These are phyloP conservation scores for Gymnopus androsaceus DNA, from an alignment of 1,284 basidiomycete species.

Conservation along the genomic window DNA sequence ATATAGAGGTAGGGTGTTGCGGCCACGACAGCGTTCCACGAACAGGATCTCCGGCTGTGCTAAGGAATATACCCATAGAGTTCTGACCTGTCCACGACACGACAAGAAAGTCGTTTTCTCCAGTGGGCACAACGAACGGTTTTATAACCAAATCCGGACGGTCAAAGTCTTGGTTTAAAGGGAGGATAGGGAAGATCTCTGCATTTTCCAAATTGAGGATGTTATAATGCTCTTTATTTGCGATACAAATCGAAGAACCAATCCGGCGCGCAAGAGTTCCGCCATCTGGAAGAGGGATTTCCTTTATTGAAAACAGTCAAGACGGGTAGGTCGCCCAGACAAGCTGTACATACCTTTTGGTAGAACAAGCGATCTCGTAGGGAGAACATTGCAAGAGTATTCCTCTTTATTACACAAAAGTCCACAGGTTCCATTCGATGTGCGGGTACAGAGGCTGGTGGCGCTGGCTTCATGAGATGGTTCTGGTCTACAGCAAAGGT, in stretches of 20 bases:
- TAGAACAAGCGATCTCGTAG: conserved; percentile 62
- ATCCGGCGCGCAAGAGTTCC: conserved; percentile 65
- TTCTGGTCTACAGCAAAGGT: conserved; percentile 81
- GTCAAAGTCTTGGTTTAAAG: conserved; percentile 68
- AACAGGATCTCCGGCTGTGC: conserved; percentile 81
- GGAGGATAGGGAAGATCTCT: conserved; percentile 71
- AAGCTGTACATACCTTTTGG: conserved; percentile 50
- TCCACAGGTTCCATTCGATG: conserved; percentile 61
- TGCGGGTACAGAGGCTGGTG: conserved; percentile 40
- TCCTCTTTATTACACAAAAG: conserved; percentile 78
- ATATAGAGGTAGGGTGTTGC: conserved; percentile 73
- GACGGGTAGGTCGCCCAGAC: neutral
- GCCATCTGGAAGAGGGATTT: conserved; percentile 75
- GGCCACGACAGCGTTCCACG: conserved; percentile 87
- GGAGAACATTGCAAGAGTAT: conserved; percentile 66
- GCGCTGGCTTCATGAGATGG: conserved; percentile 59
- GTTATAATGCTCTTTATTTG: conserved; percentile 72
- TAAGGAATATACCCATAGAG: conserved; percentile 85
- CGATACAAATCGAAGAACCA: conserved; percentile 71
- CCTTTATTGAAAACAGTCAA: conserved; percentile 43
- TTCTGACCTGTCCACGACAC: conserved; percentile 76
- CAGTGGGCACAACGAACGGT: conserved; percentile 61
- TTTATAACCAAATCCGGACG: conserved; percentile 38
- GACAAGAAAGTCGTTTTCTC: conserved; percentile 77
- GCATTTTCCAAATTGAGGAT: conserved; percentile 75